phyloP scores from a whole-genome alignment of 352 stramenopile species.

The Globisporangium apiculatum region DNA sequence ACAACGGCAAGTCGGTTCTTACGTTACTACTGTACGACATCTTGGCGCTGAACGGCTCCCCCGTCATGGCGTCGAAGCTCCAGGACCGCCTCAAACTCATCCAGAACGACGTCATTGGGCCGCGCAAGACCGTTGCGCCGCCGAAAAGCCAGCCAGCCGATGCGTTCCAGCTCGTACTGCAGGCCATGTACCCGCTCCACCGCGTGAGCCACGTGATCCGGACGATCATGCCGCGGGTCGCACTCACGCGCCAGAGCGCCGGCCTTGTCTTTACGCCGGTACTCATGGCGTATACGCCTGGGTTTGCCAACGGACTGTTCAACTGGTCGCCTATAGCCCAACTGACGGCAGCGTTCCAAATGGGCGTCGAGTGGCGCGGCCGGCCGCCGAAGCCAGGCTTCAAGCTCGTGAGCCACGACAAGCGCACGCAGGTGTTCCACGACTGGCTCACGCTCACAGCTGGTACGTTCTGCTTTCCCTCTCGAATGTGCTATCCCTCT shows the following conservation, averaged over 20 bases:
- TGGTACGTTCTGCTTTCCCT: slow-evolving; percentile 21
- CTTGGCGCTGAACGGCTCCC: slow-evolving; percentile 72
- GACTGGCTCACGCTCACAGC: slow-evolving; percentile 84
- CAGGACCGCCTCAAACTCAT: slow-evolving; percentile 85
- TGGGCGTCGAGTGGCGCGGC: slow-evolving; percentile 76
- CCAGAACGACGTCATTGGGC: slow-evolving; percentile 85
- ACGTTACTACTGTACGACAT: slow-evolving; percentile 85
- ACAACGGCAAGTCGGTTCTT: slow-evolving; percentile 58
- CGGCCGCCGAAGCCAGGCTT: slow-evolving; percentile 72
- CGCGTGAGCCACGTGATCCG: slow-evolving; percentile 72
- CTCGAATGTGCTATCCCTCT: no score
- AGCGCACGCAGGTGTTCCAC: slow-evolving; percentile 77
- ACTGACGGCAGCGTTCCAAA: slow-evolving; percentile 67
- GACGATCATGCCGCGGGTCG: slow-evolving; percentile 61
- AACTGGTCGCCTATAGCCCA: slow-evolving; percentile 55
- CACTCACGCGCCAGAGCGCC: slow-evolving; percentile 70
- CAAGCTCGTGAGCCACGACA: slow-evolving; percentile 82
- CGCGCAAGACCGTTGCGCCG: slow-evolving; percentile 62
- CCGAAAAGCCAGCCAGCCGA: slow-evolving; percentile 74
- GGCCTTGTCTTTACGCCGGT: slow-evolving; percentile 76
- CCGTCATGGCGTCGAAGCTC: slow-evolving; percentile 80
- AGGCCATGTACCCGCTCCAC: slow-evolving; percentile 80
- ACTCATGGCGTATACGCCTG: slow-evolving; percentile 70
- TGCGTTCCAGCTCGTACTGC: slow-evolving; percentile 76
- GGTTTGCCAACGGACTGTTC: slow-evolving; percentile 69